Evolutionary conservation across 1,284 basidiomycete species (phyloP), one percentile per base, ranked within the genome.

Genomic region (Ganoderma lingzhi): DNA sequence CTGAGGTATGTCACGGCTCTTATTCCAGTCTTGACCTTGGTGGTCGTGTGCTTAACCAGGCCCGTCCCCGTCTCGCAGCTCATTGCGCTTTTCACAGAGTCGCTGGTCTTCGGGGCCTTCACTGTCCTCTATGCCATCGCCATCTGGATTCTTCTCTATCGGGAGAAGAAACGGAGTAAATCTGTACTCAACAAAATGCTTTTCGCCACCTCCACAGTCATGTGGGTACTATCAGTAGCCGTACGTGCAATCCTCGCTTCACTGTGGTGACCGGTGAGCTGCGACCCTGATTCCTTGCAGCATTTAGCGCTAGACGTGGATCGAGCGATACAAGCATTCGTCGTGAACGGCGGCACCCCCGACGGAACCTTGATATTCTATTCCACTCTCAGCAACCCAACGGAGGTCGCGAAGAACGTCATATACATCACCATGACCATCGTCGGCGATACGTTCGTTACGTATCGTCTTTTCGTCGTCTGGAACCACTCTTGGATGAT

Each of bases 81-180:
- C 65, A 67, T 70, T 41, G 69, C 69, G 19, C 37, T 73, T 30
- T 73, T 71, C 39, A 67, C 71, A 28, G 72, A 73, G 64, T 73
- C 72, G 60, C 56, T 73, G 70, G 17, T 73, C 28, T 73, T 71
- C 44, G 72, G 72, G 53, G 72, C 69, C 32, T 73, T 73, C 69
- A 66, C 69, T 53, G 72, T 73, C 37, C 70, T 73, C 56, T 73
- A 73, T 42, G 63, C 64, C 62, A 71, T 73, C 28, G 70, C 72
- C 2, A 70, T 71, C 41, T 73, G 72, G 72, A 73, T 73, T 55
- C 69, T 73, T 14, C 67, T 73, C 39, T 73, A 73, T 67, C 70
- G 72, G 69, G 70, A 71, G 68, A 71, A 68, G 63, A 48, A 64
- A 41, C 70, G 72, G 15, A 66, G 65, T 44, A 39, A 28, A 28